Percentiles rank a stretch among this genome's conserved stretches.
These are phyloP conservation scores for Pseudognaphalium luteoalbum DNA, from an alignment of 129 eudicot genomes.

Conservation along the genomic window DNA sequence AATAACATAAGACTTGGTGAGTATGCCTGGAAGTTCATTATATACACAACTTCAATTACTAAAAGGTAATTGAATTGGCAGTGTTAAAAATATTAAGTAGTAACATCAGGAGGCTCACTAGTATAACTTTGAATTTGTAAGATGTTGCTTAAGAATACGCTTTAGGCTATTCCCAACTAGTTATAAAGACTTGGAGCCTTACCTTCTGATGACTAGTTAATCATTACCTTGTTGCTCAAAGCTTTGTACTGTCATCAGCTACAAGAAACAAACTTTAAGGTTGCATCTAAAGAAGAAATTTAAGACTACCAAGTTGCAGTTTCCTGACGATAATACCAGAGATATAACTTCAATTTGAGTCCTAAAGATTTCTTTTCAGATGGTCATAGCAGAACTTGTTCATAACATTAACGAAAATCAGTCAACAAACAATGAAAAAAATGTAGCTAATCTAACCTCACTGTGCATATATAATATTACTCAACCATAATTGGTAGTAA, in stretches of 20 bases:
- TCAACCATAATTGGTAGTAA: neutral
- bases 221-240: neutral
- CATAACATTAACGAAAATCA: slow-evolving; percentile 5
- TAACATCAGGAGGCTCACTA: slow-evolving; percentile 1
- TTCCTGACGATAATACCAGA: neutral
- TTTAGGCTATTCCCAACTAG: neutral
- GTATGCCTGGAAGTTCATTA: neutral
- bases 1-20: neutral
- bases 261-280: slow-evolving; percentile 22
- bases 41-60: neutral
- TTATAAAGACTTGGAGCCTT: neutral
- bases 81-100: neutral
- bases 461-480: neutral
- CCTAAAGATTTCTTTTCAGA: neutral
- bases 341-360: slow-evolving; percentile 15
- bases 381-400: neutral
- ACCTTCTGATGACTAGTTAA: neutral
- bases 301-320: neutral
- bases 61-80: no score
- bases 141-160: neutral
- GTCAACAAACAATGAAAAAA: neutral
- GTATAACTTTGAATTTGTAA: neutral
- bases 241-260: slow-evolving; percentile 19
- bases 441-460: neutral
- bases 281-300: neutral